Conservation (phyloP, 768 basidiomycete species). For the Podaxis carcinomalis region DNA sequence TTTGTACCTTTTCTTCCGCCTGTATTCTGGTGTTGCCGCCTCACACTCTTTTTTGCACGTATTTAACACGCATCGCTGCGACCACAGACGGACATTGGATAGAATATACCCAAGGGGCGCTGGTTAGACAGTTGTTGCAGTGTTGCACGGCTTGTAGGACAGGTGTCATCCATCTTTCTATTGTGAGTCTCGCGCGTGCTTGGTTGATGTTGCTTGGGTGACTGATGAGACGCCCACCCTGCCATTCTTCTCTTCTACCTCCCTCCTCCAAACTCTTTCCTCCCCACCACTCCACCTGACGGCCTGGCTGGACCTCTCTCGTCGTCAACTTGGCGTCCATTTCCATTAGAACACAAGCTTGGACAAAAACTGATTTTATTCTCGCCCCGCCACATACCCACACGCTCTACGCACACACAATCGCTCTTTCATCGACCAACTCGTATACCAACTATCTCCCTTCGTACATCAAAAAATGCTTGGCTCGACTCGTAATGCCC, state of each 20-base stretch:
- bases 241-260: slow-evolving; percentile 8
- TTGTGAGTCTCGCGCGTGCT: background rate
- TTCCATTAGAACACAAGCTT: background rate
- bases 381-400: slow-evolving; percentile 12
- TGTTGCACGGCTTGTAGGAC: background rate
- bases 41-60: background rate
- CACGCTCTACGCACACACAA: slow-evolving; percentile 47
- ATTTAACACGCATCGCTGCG: background rate
- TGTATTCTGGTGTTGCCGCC: background rate
- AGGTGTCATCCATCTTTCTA: slow-evolving; percentile 4
- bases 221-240: background rate
- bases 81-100: background rate
- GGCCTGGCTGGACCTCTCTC: slow-evolving; percentile 7
- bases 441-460: background rate
- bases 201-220: slow-evolving; percentile 4
- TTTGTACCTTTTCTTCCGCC: background rate
- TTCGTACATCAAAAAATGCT: slow-evolving; percentile 3
- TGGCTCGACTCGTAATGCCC: slow-evolving; percentile 28
- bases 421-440: slow-evolving; percentile 26
- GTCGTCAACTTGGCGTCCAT: background rate
- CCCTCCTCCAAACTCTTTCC: slow-evolving; percentile 14
- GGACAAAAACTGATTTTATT: background rate
- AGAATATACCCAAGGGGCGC: background rate
- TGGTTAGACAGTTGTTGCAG: background rate
- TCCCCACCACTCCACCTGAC: slow-evolving; percentile 6